These are phyloP conservation scores for Gentiana macrophylla DNA, from an alignment of 257 asterid species.

Conservation along the genomic window DNA sequence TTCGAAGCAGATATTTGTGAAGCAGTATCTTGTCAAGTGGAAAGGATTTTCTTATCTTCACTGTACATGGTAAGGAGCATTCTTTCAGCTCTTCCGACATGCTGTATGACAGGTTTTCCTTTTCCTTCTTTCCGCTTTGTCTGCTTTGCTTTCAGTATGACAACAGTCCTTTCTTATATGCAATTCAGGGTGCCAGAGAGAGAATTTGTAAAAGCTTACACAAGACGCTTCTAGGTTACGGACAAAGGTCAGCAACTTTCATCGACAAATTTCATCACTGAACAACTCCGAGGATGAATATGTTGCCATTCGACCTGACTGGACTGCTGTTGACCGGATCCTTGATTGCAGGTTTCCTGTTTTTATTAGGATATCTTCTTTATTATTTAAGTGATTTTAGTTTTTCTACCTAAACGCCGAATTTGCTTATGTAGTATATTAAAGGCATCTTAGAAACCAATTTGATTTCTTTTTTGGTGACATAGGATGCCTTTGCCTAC, in stretches of 20 bases:
- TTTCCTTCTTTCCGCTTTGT: not conserved
- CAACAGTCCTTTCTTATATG: constrained; percentile 4
- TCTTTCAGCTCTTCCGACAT: constrained; percentile 4
- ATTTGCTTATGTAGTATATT: too few relatives aligned
- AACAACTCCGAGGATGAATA: constrained; percentile 65
- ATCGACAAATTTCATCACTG: constrained; percentile 60
- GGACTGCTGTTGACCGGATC: constrained; percentile 93
- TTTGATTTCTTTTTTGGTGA: too few relatives aligned
- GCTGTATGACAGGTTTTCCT: too few relatives aligned
- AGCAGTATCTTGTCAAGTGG: constrained; percentile 95
- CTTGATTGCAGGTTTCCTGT: constrained; percentile 67
- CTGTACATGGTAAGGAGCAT: constrained; percentile 62
- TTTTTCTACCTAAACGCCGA: too few relatives aligned
- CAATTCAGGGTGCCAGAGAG: constrained; percentile 87
- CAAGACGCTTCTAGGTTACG: constrained; percentile 73
- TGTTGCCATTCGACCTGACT: constrained; percentile 80
- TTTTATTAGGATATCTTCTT: not conserved
- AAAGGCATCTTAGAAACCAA: too few relatives aligned
- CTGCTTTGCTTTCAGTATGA: not conserved
- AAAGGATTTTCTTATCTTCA: constrained; percentile 89
- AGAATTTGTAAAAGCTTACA: constrained; percentile 73
- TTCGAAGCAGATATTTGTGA: constrained; percentile 66
- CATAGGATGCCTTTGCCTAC: too few relatives aligned
- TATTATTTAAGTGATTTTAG: not conserved
- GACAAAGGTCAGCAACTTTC: constrained; percentile 79